Conservation (phyloP, 768 basidiomycete genomes). For the Leccinum sublutescens region DNA sequence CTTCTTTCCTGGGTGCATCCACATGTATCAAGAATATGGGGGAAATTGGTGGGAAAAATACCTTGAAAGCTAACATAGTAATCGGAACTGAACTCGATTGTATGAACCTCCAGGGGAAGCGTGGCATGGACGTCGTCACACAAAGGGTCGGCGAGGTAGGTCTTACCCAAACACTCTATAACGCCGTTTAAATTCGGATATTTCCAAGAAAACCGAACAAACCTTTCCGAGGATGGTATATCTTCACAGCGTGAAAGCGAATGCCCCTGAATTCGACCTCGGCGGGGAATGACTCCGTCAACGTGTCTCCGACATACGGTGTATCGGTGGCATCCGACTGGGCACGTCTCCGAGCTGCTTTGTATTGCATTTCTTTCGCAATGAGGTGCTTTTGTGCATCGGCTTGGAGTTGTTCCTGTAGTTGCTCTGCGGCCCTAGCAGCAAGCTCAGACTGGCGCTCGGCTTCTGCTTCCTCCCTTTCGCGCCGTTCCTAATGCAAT, state of each 20-base stretch:
- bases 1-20: conserved; percentile 47
- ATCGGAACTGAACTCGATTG: conserved; percentile 61
- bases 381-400: conserved; percentile 55
- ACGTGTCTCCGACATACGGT: conserved; percentile 46
- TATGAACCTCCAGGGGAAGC: conserved; percentile 64
- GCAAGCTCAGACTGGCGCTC: conserved; percentile 49
- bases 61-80: conserved; percentile 73
- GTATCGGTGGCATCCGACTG: conserved; percentile 72
- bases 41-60: conserved; percentile 3
- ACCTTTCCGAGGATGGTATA: conserved; percentile 75
- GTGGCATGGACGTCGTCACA: conserved; percentile 61
- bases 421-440: conserved; percentile 52
- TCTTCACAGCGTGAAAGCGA: conserved; percentile 60
- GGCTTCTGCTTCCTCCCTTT: conserved; percentile 56
- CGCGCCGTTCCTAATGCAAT: conserved; percentile 45
- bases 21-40: neutral
- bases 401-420: conserved; percentile 65
- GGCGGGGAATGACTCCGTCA: conserved; percentile 58
- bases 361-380: conserved; percentile 49
- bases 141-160: conserved; percentile 74
- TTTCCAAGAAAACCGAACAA: conserved; percentile 12
- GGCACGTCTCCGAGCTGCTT: conserved; percentile 55
- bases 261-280: conserved; percentile 60
- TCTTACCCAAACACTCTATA: conserved; percentile 60
- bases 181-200: neutral